Conservation (phyloP, 75 land plant genomes). For the Sequoiadendron giganteum region DNA sequence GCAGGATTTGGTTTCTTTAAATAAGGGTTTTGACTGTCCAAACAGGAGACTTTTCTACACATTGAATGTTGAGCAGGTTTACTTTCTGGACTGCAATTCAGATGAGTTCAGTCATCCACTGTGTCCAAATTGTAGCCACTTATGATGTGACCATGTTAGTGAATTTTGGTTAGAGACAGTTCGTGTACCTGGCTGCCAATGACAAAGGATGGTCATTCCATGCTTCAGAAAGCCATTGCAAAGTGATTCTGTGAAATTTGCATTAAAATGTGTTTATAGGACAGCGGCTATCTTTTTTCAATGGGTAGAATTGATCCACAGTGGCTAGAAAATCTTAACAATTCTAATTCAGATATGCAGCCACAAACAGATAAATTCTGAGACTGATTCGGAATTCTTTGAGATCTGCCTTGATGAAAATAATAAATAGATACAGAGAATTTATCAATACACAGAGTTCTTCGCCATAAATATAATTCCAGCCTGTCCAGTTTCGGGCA, state of each 20-base stretch:
- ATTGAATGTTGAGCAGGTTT: slow-evolving; percentile 55
- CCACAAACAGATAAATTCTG: slow-evolving; percentile 5
- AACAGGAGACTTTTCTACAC: slow-evolving; percentile 71
- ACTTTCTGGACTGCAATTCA: slow-evolving; percentile 33
- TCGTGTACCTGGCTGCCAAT: slow-evolving; percentile 62
- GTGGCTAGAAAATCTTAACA: slow-evolving; percentile 21
- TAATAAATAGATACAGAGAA: neutral
- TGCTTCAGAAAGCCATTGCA: neutral
- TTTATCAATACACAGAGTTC: neutral
- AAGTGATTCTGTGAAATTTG: neutral
- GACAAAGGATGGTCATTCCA: slow-evolving; percentile 52
- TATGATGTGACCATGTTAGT: slow-evolving; percentile 48
- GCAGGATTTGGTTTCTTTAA: slow-evolving; percentile 36
- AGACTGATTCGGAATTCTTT: slow-evolving; percentile 50
- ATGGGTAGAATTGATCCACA: slow-evolving; percentile 56
- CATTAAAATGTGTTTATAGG: slow-evolving; percentile 26
- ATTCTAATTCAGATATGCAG: neutral
- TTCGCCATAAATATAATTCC: neutral
- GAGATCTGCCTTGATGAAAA: slow-evolving; percentile 43
- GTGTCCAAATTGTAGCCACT: slow-evolving; percentile 60
- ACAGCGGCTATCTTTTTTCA: slow-evolving; percentile 73
- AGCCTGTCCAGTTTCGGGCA: too few species aligned
- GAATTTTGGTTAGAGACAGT: slow-evolving; percentile 63
- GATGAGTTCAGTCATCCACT: slow-evolving; percentile 58
- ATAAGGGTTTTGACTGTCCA: slow-evolving; percentile 64